Evolutionary conservation across 2,329 filamentous ascomycete genomes (phyloP), one percentile per base, ranked within the genome.

Genomic region (Pochonia chlamydosporia): DNA sequence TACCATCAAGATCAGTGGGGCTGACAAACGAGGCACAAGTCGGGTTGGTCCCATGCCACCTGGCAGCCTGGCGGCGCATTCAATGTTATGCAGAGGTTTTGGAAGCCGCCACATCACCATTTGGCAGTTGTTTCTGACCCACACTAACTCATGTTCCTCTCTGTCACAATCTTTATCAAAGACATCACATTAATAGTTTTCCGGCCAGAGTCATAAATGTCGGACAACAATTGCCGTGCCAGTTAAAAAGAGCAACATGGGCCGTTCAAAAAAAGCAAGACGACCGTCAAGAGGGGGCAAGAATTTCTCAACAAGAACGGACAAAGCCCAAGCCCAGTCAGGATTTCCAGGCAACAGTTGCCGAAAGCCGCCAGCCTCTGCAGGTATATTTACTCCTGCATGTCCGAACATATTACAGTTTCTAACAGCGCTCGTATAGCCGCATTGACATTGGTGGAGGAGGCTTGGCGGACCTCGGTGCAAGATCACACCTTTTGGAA

Each of bases 381-480:
- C 20, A 23, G 35, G 35, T 39, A 39, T 23, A 13, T 39, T 23
- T 13, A 36, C 20, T 8, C 16, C 33, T 20, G 16, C n/a, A 20
- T 20, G 5, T 36, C 9, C 8, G 14, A 44, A 10, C 21, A 13
- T 21, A 20, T 35, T 21, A 39, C 8, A 39, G 35, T 23, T 7
- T 36, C 16, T 36, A 39, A 39, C 35, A 39, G 18, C 21, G 14
- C 4, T 20, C 8, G 14, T 5, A 18, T 23, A 9, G 20, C 44
- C 47, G 56, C 53, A 9, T 59, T 65, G 9, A 63, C 58, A 30
- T 51, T 66, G 54, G 67, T 66, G 44, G 73, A 79, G 18, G 71
- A 78, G 57, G 76, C 74, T 48, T 65, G 70, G 45, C 70, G 75
- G 49, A 79, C 76, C 2, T 67, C 67, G 18, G 63, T 61, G 23